Base-by-base conservation (phyloP, 352 stramenopile species). In the Phytophthora tubulina region DNA sequence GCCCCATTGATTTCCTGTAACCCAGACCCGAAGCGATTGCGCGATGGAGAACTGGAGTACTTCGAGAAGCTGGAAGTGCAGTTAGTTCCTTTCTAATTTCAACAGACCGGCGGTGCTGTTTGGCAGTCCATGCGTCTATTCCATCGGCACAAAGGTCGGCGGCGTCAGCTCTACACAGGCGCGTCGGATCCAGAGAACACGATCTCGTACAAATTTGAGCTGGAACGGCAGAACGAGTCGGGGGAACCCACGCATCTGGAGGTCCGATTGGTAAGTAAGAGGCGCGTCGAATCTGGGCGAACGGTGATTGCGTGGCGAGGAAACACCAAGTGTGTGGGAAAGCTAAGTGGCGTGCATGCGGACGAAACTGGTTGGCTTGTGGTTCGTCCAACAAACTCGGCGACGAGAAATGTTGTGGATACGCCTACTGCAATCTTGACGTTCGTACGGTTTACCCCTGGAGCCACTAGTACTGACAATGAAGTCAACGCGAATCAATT, bases 231-330 rank as follows among this genome's bases (percentile, higher is more conserved):
- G 21, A 27, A 27, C 21, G 35, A 33, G n/a, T 54, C 48, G 8
- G 59, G 0, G 27, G 11, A 60, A 31, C n/a, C 27, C 10, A n/a
- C 55, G 13, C 11, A 45, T 32, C 13, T 67, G 48, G 11, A 54
- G 38, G 33, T 70, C 32, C 4, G 51, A 44, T 42, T 69, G n/a
- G 72, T 64, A 14, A 31, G 56, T 35, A 53, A 58, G 9, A 60
- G 67, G 32, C 84, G 81, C 50, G 55, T 75, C 3, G 74, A 86
- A 35, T 13, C 31, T 3, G 70, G 79, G 10, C 71, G 76, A 39
- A 75, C 79, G 63, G 73, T 85, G 52, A 64, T 85, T 21, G 72
- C 85, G 17, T 88, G 81, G 81, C 71, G 78, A 30, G 68, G 58
- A 11, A 55, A 76, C 17, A 76, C 64, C 0, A 51, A 84, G 21